phyloP scores from a whole-genome alignment of 2,329 filamentous ascomycete genomes.

The Pseudogymnoascus sp. region DNA sequence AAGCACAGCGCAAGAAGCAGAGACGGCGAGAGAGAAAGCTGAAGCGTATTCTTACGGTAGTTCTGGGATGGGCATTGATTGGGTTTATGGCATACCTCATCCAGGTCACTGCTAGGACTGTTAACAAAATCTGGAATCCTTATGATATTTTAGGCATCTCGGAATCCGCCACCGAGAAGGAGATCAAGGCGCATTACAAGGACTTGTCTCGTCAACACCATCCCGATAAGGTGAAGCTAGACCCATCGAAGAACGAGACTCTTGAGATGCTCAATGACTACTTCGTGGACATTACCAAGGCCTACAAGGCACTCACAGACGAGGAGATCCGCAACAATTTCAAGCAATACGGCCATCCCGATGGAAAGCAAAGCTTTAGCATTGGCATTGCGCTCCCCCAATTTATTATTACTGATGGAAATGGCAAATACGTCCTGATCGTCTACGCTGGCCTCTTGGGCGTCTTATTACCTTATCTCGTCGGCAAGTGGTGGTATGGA shows the following conservation, averaged over 20 bases:
- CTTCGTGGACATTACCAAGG: constrained; percentile 94
- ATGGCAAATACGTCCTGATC: constrained; percentile 89
- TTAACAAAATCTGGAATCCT: constrained; percentile 84
- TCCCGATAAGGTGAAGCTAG: constrained; percentile 84
- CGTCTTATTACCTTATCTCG: constrained; percentile 82
- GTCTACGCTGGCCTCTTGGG: constrained; percentile 84
- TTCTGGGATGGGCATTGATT: constrained; percentile 75
- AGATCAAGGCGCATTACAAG: constrained; percentile 89
- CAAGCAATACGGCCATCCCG: constrained; percentile 89
- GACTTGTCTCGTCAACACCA: constrained; percentile 78
- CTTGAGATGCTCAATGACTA: constrained; percentile 72
- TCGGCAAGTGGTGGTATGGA: constrained; percentile 98
- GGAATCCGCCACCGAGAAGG: constrained; percentile 77
- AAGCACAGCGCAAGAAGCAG: constrained; percentile 73
- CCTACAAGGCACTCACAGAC: constrained; percentile 95
- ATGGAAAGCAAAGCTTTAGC: constrained; percentile 96
- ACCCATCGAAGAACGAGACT: constrained; percentile 83
- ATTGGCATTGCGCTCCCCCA: constrained; percentile 94
- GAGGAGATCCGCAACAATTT: constrained; percentile 97
- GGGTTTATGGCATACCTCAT: constrained; percentile 90
- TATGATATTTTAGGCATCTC: constrained; percentile 88
- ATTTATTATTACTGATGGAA: constrained; percentile 85
- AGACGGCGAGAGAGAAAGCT: constrained; percentile 82
- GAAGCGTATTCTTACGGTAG: constrained; percentile 70
- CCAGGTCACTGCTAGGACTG: constrained; percentile 61